These are phyloP conservation scores for Heliocybe sulcata DNA, from an alignment of 1,284 basidiomycete genomes.

Conservation along the genomic window DNA sequence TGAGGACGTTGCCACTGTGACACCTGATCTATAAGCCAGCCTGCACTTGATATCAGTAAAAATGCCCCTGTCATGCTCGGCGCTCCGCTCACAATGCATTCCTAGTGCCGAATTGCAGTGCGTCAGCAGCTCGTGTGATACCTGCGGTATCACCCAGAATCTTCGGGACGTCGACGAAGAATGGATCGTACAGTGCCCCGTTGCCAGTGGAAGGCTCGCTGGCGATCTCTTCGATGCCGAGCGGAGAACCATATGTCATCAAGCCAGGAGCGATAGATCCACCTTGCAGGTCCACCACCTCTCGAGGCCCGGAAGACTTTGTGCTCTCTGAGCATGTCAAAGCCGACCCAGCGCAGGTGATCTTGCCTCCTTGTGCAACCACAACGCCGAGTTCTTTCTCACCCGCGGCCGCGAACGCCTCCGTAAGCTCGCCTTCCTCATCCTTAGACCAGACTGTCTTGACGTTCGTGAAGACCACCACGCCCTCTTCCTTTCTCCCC, in stretches of 20 bases:
- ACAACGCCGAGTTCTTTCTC: conserved; percentile 16
- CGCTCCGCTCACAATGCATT: conserved; percentile 35
- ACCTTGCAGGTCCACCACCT: conserved; percentile 27
- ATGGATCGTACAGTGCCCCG: conserved; percentile 35
- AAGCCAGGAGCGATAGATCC: conserved; percentile 16
- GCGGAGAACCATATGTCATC: conserved; percentile 31
- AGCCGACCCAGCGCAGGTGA: conserved; percentile 21
- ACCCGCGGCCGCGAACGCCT: conserved; percentile 1
- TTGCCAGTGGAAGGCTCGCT: conserved; percentile 63
- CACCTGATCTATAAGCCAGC: conserved; percentile 11
- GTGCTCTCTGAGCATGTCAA: conserved; percentile 9
- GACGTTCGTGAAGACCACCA: conserved; percentile 55
- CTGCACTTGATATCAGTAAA: conserved; percentile 1
- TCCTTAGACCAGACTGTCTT: conserved; percentile 31
- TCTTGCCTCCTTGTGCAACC: conserved; percentile 22
- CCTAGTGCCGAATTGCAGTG: conserved; percentile 41
- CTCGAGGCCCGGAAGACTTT: conserved; percentile 7
- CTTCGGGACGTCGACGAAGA: conserved; percentile 19
- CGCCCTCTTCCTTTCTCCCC: conserved; percentile 26
- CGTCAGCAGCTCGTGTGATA: conserved; percentile 42
- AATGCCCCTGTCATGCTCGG: not conserved
- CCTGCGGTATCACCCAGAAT: conserved; percentile 30
- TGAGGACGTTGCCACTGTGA: conserved; percentile 23
- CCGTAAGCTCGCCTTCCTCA: conserved; percentile 8
- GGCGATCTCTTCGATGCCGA: conserved; percentile 56